Evolutionary conservation across 2,329 filamentous ascomycete genomes (phyloP).

Genomic region (Penicillium hesseltinei): DNA sequence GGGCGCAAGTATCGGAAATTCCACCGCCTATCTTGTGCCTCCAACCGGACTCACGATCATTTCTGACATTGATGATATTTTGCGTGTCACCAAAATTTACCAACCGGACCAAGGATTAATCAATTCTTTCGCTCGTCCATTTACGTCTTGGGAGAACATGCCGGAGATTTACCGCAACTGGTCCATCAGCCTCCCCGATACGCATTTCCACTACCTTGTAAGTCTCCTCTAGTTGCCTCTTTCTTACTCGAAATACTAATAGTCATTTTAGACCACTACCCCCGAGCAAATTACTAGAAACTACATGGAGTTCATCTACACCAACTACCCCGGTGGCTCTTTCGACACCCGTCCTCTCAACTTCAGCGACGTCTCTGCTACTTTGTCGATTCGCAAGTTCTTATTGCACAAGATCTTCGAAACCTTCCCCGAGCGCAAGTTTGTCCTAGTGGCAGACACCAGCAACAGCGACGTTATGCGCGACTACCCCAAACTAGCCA

Average conservation of each 20-base stretch:
- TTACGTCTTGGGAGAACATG: constrained; percentile 75
- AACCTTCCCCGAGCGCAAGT: constrained; percentile 72
- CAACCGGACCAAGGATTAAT: constrained; percentile 70
- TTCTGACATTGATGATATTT: constrained; percentile 76
- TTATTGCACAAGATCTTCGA: constrained; percentile 70
- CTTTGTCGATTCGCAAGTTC: constrained; percentile 67
- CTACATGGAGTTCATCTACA: constrained; percentile 76
- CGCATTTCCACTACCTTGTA: constrained; percentile 73
- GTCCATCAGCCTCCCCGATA: constrained; percentile 62
- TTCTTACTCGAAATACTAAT: neutral
- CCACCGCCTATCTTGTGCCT: constrained; percentile 74
- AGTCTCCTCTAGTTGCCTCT: neutral
- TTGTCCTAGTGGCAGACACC: constrained; percentile 73
- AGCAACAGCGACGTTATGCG: constrained; percentile 74
- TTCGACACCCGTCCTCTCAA: constrained; percentile 78
- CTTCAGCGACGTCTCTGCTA: constrained; percentile 72
- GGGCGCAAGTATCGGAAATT: constrained; percentile 65
- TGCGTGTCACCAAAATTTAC: constrained; percentile 79
- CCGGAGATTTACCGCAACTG: constrained; percentile 75
- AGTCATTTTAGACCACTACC: constrained; percentile 58
- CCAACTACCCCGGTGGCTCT: constrained; percentile 71
- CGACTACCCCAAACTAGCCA: constrained; percentile 58
- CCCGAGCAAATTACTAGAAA: constrained; percentile 74
- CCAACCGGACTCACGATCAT: constrained; percentile 67
- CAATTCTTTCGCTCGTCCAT: constrained; percentile 72